Evolutionary conservation across 441 rosid genomes (phyloP), one percentile per base, ranked within the genome.

Genomic region (Populus hybrid): DNA sequence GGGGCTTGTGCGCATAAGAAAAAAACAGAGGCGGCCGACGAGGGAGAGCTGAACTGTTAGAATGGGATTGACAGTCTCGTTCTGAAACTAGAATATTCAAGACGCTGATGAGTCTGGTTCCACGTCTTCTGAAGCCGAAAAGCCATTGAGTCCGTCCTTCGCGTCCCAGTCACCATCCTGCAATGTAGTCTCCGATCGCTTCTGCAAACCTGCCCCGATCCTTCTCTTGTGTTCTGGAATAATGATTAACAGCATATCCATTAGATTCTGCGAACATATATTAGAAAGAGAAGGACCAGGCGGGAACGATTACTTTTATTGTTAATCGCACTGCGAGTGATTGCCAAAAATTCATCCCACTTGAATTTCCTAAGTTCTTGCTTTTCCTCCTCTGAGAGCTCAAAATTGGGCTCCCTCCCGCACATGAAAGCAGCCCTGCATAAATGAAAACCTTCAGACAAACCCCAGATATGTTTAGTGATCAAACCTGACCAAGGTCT

Each of bases 391-490:
- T 91, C 94, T 0, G 93, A 72, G 34, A 95, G 92, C 84, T 89
- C 95, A 61, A 91, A 88, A 87, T 95, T 95, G 50, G 99, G 99
- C 74, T 95, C 99, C 78, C 99, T 90, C 74, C 98, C 98, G 69
- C 99, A 93, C 99, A 93, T 95, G 89, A 89, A 95, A 38, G 99
- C 99, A 76, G 99, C 98, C 85, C 99, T 95, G 86, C 83, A 73
- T 34, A 72, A 7, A 40, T 69, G 72, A 78, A 63, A 73, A 12
- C 40, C 54, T 50, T 65, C 6, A n/a, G 7, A 28, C 42, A 21
- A 78, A 74, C 66, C 67, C 70, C 40, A 64, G 8, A n/a, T 21
- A 21, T 3, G 21, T 34, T 69, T 0, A 36, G 9, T 69, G 0
- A 66, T 6, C 32, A 9, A 23, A 66, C 28, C 32, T 23, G 8